A percentile compares a stretch with the other conserved stretches of the same genome.
Conservation (phyloP, 371 early-diverging fungal species). For the Saksenaea oblongispora region DNA sequence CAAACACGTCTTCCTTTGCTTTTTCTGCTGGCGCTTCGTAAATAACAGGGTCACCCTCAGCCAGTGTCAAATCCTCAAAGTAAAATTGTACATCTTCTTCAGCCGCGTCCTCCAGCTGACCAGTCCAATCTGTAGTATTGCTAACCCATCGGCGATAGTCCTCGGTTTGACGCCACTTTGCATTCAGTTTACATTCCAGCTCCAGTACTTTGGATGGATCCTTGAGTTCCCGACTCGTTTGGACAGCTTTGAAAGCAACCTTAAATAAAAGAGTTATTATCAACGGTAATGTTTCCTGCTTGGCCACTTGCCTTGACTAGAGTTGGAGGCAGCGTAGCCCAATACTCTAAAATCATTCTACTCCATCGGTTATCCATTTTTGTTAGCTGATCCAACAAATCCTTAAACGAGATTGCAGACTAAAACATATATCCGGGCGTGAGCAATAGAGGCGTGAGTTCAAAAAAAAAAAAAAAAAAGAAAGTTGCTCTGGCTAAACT, state of each 20-base stretch:
- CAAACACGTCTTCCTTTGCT: background rate
- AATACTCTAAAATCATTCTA: constrained; percentile 28
- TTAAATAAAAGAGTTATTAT: background rate
- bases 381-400: constrained; percentile 20
- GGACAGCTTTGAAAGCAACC: constrained; percentile 31
- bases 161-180: constrained; percentile 37
- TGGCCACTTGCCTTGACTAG: constrained; percentile 25
- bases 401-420: constrained; percentile 25
- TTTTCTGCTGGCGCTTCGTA: constrained; percentile 21
- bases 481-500: constrained; percentile 2
- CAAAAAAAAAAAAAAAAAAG: background rate
- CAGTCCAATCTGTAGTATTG: background rate
- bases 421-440: constrained; percentile 3
- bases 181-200: constrained; percentile 32
- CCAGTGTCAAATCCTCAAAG: constrained; percentile 3
- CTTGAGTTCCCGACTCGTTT: constrained; percentile 6
- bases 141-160: constrained; percentile 35
- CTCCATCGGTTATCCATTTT: constrained; percentile 29
- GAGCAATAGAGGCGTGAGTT: background rate
- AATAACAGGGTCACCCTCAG: constrained; percentile 6
- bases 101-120: constrained; percentile 4
- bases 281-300: background rate
- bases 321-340: constrained; percentile 29
- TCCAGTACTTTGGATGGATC: constrained; percentile 21
- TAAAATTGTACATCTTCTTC: constrained; percentile 18